phyloP scores from a whole-genome alignment of 1,284 basidiomycete species.

The Tilletia indica region DNA sequence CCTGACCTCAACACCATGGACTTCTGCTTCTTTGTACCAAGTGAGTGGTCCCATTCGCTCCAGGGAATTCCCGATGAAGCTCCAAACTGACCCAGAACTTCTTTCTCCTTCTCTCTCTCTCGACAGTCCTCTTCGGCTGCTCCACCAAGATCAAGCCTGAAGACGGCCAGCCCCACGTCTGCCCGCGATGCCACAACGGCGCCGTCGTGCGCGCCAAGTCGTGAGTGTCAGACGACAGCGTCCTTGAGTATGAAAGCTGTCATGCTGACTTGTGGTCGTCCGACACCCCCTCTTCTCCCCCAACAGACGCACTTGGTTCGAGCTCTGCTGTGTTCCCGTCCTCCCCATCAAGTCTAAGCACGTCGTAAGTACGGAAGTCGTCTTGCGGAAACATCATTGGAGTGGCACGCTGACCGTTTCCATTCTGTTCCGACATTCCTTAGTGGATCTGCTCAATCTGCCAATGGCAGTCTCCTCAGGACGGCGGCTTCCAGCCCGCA shows the following conservation, averaged over 20 bases:
- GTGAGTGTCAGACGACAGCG: background rate
- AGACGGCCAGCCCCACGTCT: slow-evolving; percentile 45
- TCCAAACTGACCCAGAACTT: background rate
- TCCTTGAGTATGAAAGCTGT: background rate
- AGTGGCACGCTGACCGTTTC: background rate
- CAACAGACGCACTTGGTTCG: slow-evolving; percentile 44
- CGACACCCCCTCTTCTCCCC: background rate
- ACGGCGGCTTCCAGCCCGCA: slow-evolving; percentile 45
- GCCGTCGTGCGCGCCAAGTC: slow-evolving; percentile 49
- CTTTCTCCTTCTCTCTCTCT: background rate
- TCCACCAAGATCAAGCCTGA: slow-evolving; percentile 53
- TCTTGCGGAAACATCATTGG: background rate
- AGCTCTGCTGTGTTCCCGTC: slow-evolving; percentile 53
- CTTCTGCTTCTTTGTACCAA: slow-evolving; percentile 15
- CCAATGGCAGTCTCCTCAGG: slow-evolving; percentile 45
- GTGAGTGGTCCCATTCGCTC: background rate
- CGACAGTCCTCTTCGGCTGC: slow-evolving; percentile 47
- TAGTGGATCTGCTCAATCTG: slow-evolving; percentile 51
- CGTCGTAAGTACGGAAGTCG: slow-evolving; percentile 21
- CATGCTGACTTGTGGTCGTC: background rate
- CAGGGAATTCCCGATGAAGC: no score
- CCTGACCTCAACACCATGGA: slow-evolving; percentile 10
- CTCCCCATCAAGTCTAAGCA: slow-evolving; percentile 43
- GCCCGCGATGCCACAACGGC: slow-evolving; percentile 53
- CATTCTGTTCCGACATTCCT: background rate